Evolutionary conservation across 305 asterid genomes (phyloP).

Genomic region (Petunia hybrid): DNA sequence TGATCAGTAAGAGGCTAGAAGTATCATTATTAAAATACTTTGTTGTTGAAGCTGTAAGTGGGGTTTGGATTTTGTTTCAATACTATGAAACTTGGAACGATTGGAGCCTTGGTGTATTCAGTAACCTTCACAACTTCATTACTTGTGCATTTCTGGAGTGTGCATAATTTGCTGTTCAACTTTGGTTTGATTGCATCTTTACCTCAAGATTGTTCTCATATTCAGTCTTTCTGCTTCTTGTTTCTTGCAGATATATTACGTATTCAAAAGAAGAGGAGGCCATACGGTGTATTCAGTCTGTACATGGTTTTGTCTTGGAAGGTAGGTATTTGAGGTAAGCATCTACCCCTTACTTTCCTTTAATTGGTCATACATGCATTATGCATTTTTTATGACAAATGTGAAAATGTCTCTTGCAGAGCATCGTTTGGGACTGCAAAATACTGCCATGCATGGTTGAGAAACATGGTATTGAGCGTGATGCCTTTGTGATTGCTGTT

Average conservation of each 20-base stretch:
- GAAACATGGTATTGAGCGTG: slow-evolving; percentile 67
- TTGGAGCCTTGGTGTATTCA: neutral
- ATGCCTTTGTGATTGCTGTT: slow-evolving; percentile 32
- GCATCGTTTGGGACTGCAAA: slow-evolving; percentile 99
- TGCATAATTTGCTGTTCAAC: slow-evolving; percentile 22
- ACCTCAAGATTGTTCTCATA: slow-evolving; percentile 10
- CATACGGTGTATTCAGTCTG: slow-evolving; percentile 83
- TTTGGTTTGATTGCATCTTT: slow-evolving; percentile 8
- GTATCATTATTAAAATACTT: neutral
- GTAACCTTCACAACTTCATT: slow-evolving; percentile 1
- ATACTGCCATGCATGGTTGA: slow-evolving; percentile 97
- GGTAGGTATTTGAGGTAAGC: slow-evolving; percentile 85
- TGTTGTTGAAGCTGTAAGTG: neutral
- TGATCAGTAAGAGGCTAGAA: slow-evolving; percentile 16
- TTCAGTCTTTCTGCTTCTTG: slow-evolving; percentile 27
- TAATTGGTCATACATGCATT: slow-evolving; percentile 27
- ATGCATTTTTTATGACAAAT: slow-evolving; percentile 33
- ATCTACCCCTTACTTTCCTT: slow-evolving; percentile 36
- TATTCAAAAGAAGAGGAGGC: slow-evolving; percentile 95
- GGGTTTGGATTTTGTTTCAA: slow-evolving; percentile 21
- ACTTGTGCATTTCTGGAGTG: slow-evolving; percentile 7
- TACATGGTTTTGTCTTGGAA: slow-evolving; percentile 87
- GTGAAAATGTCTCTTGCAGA: slow-evolving; percentile 59
- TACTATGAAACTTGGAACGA: neutral
- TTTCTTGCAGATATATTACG: slow-evolving; percentile 76